These are phyloP conservation scores for Aurantiochytrium sp. DNA, from an alignment of 108 stramenopile genomes.

Conservation along the genomic window DNA sequence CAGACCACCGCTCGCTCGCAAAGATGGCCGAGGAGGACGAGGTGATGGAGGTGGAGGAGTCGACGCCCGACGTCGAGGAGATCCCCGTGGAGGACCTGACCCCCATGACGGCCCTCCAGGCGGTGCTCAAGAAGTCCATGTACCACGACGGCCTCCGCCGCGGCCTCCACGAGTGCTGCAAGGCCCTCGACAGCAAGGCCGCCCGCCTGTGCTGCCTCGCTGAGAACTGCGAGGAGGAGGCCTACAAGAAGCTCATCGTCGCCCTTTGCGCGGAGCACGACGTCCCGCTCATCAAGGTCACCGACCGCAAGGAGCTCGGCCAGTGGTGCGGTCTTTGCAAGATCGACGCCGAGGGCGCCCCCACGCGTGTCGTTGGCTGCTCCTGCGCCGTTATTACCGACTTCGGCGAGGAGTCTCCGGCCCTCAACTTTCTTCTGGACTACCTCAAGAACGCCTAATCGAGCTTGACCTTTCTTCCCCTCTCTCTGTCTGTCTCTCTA, in stretches of 20 bases:
- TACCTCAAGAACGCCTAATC: constrained; percentile 78
- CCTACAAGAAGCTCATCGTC: constrained; percentile 96
- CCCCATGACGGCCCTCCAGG: constrained; percentile 93
- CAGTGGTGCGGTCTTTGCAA: constrained; percentile 97
- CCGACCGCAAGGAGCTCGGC: constrained; percentile 86
- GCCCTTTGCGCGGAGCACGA: constrained; percentile 95
- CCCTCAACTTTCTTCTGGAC: constrained; percentile 85
- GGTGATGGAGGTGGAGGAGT: constrained; percentile 55
- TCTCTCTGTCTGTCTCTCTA: neutral
- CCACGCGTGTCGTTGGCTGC: constrained; percentile 93
- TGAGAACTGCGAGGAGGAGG: constrained; percentile 97
- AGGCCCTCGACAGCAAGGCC: constrained; percentile 90
- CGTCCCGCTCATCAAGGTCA: constrained; percentile 95
- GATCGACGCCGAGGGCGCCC: constrained; percentile 87
- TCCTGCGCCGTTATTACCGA: constrained; percentile 96
- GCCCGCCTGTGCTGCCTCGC: constrained; percentile 97
- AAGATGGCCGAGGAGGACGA: constrained; percentile 64
- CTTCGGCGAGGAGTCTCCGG: constrained; percentile 95
- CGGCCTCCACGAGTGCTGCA: constrained; percentile 97
- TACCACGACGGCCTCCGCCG: constrained; percentile 94
- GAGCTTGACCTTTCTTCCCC: neutral
- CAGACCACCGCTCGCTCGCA: neutral
- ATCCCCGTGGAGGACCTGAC: constrained; percentile 87
- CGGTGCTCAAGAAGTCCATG: constrained; percentile 95
- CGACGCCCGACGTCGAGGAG: constrained; percentile 59